Base-by-base conservation (phyloP, 306 rosid species). In the Astragalus membranaceus region DNA sequence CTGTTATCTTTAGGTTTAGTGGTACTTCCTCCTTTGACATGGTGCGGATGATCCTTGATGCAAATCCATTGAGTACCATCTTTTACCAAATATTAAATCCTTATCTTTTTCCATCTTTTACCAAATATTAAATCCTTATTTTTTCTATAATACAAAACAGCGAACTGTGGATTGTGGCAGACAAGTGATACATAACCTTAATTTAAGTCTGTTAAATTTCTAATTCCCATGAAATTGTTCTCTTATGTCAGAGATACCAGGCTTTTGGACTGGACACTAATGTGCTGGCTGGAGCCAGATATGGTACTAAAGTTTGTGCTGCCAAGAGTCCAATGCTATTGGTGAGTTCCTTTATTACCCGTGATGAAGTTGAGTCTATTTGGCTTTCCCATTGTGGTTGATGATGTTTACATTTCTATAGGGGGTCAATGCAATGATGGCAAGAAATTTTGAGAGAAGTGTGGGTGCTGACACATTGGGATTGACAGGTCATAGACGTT, bases 251-350 rank as follows among this genome's bases (percentile, higher is more conserved):
- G 96, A 87, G 68, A 69, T 87, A 81, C 73, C 89, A 85, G 78
- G 75, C 85, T 69, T 85, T 81, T 48, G 96, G 88, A 46, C 85
- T 84, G 49, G 86, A 81, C 79, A 83, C 86, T 46, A 81, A 80
- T 72, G 60, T 87, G 51, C 69, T 88, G 79, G 92, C 96, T 64
- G 90, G 97, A 70, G 96, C 90, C 1, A 92, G 87, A 78, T 82
- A 85, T 75, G 92, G 89, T 14, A 79, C 81, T 43, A 64, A 85
- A 43, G 89, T 81, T 73, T 84, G 85, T 85, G 89, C 88, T 29
- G 86, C 92, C 30, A 89, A 90, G 84, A 86, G 92, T 57, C 97
- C 97, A 67, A 84, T 94, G 98, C 80, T 81, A 60, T 74, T 86
- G 87, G 96, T 94, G 73, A 84, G 88, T 80, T 65, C 47, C 39